phyloP scores from a whole-genome alignment of 805 yeast genomes.

The Cyberlindnera amylophila region DNA sequence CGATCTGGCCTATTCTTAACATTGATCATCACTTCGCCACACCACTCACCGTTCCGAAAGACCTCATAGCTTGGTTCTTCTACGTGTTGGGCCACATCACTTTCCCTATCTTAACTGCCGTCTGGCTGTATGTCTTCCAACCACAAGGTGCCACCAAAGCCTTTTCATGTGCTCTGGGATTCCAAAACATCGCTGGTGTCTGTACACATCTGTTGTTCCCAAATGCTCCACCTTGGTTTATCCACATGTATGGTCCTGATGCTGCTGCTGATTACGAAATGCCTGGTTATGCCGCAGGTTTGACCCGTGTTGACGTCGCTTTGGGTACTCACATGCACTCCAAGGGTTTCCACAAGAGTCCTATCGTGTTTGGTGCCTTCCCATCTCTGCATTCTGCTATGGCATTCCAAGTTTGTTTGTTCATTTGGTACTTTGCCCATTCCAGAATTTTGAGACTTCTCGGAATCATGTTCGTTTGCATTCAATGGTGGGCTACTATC shows the following conservation, averaged over 20 bases:
- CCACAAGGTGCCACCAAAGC: conserved; percentile 57
- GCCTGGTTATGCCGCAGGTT: conserved; percentile 70
- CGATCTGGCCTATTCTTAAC: conserved; percentile 49
- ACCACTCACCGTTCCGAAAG: conserved; percentile 43
- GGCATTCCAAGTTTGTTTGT: conserved; percentile 46
- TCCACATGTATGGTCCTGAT: conserved; percentile 56
- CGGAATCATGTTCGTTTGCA: conserved; percentile 41
- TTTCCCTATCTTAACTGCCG: conserved; percentile 57
- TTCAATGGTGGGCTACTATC: conserved; percentile 76
- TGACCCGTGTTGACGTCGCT: conserved; percentile 59
- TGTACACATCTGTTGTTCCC: conserved; percentile 60
- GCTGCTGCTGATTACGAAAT: conserved; percentile 53
- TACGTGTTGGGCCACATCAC: conserved; percentile 60
- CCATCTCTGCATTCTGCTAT: conserved; percentile 65
- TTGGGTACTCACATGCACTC: conserved; percentile 58
- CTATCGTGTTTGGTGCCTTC: conserved; percentile 66
- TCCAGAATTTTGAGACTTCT: conserved; percentile 27
- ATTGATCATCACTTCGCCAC: conserved; percentile 38
- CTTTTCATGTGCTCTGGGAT: conserved; percentile 53
- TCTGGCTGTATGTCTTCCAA: conserved; percentile 63
- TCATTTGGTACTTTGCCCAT: conserved; percentile 40
- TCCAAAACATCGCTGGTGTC: conserved; percentile 58
- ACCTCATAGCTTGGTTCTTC: conserved; percentile 56
- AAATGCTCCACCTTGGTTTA: conserved; percentile 74
- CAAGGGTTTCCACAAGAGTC: conserved; percentile 60